Conservation (phyloP, 176 grass and related monocot species). For the Canna indica region DNA sequence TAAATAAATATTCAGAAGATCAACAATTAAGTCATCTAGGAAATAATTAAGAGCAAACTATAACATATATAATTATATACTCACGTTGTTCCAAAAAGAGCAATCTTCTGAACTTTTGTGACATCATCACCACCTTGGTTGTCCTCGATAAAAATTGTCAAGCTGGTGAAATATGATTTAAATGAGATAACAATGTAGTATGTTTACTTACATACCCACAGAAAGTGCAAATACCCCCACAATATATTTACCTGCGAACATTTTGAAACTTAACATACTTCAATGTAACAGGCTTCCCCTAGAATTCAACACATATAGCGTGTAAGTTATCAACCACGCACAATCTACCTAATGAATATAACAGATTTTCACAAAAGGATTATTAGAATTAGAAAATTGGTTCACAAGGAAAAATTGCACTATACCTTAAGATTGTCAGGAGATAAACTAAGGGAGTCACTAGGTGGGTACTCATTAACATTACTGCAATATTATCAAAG, state of each 20-base stretch:
- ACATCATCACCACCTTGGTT: conserved; percentile 76
- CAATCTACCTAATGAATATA: neutral
- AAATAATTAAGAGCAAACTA: neutral
- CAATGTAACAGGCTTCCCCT: conserved; percentile 50
- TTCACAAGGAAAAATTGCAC: neutral
- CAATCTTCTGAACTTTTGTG: conserved; percentile 87
- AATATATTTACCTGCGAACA: conserved; percentile 69
- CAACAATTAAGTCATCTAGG: neutral
- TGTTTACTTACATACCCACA: neutral
- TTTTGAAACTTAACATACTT: conserved; percentile 99
- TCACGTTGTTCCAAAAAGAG: conserved; percentile 78
- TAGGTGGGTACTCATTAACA: conserved; percentile 89
- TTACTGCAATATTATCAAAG: conserved; percentile 42
- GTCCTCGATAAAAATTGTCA: conserved; percentile 97
- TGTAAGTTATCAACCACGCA: neutral
- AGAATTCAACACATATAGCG: conserved; percentile 12
- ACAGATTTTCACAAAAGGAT: neutral
- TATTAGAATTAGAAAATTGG: neutral
- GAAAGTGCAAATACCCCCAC: neutral
- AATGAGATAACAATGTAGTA: neutral
- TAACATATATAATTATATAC: conserved; percentile 29
- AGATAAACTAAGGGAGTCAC: conserved; percentile 66
- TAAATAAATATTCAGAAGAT: neutral
- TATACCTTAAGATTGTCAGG: conserved; percentile 64
- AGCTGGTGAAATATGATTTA: conserved; percentile 33